phyloP scores from a whole-genome alignment of 176 grass and related monocot genomes.

The Echinochloa phyllopogon region DNA sequence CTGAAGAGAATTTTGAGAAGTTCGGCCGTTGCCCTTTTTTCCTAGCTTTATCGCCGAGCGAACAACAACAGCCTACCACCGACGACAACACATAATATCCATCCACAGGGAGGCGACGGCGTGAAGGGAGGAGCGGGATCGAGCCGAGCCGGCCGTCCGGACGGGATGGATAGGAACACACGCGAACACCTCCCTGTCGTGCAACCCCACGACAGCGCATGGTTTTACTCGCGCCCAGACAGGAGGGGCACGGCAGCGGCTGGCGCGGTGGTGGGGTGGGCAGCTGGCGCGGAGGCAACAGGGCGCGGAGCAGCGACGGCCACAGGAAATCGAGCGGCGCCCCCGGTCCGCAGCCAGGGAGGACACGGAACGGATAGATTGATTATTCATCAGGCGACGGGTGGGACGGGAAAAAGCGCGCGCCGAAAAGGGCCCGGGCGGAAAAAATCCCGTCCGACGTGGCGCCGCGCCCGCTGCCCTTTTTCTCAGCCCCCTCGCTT shows the following conservation, averaged over 20 bases:
- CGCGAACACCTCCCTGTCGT: background rate
- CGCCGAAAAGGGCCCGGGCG: background rate
- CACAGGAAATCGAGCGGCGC: conserved; percentile 67
- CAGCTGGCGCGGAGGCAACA: background rate
- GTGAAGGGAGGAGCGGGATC: background rate
- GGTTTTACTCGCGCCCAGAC: conserved; percentile 21
- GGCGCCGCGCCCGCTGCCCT: conserved; percentile 46
- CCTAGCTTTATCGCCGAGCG: background rate
- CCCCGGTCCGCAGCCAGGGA: background rate
- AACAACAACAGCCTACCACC: background rate
- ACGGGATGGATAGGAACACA: background rate
- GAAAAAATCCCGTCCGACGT: conserved; percentile 67
- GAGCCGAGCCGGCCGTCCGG: background rate
- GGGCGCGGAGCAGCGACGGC: conserved; percentile 39
- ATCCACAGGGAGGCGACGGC: background rate
- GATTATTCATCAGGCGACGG: background rate
- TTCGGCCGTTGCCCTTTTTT: background rate
- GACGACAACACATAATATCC: background rate
- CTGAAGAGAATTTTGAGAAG: background rate
- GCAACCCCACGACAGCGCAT: conserved; percentile 40
- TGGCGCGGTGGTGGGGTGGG: background rate
- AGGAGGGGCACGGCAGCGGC: background rate
- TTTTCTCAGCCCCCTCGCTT: conserved; percentile 47
- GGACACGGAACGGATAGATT: background rate
- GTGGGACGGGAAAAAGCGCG: conserved; percentile 2